Percentiles rank a stretch among this genome's conserved stretches.
These are phyloP conservation scores for Trametes coccinea DNA, from an alignment of 768 basidiomycete species.

Conservation along the genomic window DNA sequence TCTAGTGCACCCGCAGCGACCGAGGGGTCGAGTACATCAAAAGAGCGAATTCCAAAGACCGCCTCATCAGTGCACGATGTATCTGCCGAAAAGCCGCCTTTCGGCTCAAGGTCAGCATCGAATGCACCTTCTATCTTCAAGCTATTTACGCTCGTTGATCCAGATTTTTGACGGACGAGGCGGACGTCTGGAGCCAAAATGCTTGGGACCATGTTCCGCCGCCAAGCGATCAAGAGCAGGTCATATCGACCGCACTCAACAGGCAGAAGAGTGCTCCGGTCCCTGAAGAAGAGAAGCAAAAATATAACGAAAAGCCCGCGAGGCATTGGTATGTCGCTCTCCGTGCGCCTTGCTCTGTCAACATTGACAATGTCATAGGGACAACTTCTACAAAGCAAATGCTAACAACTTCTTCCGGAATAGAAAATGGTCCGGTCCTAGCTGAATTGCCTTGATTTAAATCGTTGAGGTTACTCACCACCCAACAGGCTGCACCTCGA, in stretches of 20 bases:
- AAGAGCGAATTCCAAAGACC: constrained; percentile 9
- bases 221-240: constrained; percentile 76
- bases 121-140: constrained; percentile 11
- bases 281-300: constrained; percentile 64
- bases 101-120: constrained; percentile 61
- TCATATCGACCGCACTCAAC: constrained; percentile 66
- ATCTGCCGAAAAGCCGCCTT: constrained; percentile 56
- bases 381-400: constrained; percentile 89
- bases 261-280: constrained; percentile 77
- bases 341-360: neutral
- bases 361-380: constrained; percentile 50
- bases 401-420: constrained; percentile 91
- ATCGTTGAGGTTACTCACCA: neutral
- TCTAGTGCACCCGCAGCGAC: neutral
- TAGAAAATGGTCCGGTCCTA: constrained; percentile 69
- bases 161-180: constrained; percentile 69
- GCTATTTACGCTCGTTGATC: neutral
- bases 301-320: constrained; percentile 73
- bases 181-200: constrained; percentile 83
- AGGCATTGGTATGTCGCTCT: constrained; percentile 58
- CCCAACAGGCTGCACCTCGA: constrained; percentile 80
- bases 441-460: neutral
- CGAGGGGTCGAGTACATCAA: neutral
- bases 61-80: constrained; percentile 72
- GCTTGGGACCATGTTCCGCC: constrained; percentile 92